Evolutionary conservation across 352 stramenopile species (phyloP).

Genomic region (Phytophthora multivora): DNA sequence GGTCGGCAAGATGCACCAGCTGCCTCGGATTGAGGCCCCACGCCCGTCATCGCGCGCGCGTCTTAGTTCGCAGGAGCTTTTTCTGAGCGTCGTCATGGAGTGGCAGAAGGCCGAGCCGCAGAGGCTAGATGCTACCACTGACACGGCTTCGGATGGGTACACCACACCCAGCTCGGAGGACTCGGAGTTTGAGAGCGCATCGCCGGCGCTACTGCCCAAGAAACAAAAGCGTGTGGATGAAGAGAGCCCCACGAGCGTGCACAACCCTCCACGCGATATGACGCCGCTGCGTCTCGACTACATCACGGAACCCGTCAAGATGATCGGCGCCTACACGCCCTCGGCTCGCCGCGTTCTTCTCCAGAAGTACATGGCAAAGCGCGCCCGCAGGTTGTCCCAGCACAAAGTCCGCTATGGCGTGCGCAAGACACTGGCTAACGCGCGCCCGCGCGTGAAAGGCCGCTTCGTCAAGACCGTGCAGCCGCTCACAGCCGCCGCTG

Average conservation of each 20-base stretch:
- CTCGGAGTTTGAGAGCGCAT: conserved; percentile 35
- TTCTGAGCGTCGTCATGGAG: conserved; percentile 82
- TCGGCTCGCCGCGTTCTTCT: conserved; percentile 66
- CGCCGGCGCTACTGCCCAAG: conserved; percentile 7
- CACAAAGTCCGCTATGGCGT: conserved; percentile 82
- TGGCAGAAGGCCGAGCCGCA: conserved; percentile 47
- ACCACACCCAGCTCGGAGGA: conserved; percentile 27
- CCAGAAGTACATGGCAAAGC: conserved; percentile 82
- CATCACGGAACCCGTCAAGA: conserved; percentile 43
- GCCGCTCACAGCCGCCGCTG: conserved; percentile 68
- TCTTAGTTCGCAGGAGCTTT: conserved; percentile 78
- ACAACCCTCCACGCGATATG: conserved; percentile 46
- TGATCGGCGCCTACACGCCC: conserved; percentile 75
- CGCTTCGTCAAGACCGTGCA: conserved; percentile 86
- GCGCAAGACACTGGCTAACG: conserved; percentile 81
- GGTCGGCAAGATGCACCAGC: conserved; percentile 12
- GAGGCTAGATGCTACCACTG: too few species aligned
- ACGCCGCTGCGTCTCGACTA: conserved; percentile 55
- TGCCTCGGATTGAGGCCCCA: conserved; percentile 14
- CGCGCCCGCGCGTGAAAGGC: conserved; percentile 75
- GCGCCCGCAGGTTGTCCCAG: conserved; percentile 70
- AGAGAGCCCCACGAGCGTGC: conserved; percentile 64
- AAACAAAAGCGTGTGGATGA: conserved; percentile 41
- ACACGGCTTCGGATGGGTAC: conserved; percentile 18
- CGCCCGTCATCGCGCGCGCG: conserved; percentile 37